phyloP scores from a whole-genome alignment of 148 eudicot genomes.

The Selenicereus undatus region DNA sequence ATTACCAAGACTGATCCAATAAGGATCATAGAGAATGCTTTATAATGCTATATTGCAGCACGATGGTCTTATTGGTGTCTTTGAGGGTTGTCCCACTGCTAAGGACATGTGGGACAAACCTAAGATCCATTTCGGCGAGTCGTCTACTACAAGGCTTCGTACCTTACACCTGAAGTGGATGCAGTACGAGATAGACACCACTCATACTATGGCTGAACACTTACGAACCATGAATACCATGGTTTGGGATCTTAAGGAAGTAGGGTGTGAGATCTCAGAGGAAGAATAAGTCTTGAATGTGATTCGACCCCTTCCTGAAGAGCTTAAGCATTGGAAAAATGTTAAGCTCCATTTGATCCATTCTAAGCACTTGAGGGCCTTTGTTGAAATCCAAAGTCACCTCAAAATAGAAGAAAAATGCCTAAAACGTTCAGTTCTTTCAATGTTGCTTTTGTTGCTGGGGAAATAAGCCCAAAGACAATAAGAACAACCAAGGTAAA shows the following conservation, averaged over 20 bases:
- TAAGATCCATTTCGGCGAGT: background rate
- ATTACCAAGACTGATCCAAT: too few relatives aligned
- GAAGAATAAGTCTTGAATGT: too few relatives aligned
- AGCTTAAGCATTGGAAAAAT: too few relatives aligned
- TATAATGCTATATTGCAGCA: background rate
- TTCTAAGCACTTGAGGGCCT: too few relatives aligned
- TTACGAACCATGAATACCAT: background rate
- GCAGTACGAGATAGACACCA: background rate
- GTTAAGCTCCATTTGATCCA: too few relatives aligned
- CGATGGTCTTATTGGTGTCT: background rate
- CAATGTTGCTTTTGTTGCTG: background rate
- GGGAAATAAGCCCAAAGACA: background rate
- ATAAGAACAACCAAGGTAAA: background rate
- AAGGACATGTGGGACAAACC: background rate
- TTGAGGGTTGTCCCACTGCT: background rate
- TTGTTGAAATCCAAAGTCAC: too few relatives aligned
- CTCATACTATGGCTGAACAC: background rate
- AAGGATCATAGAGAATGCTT: background rate
- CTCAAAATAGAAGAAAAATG: background rate
- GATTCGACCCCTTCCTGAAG: too few relatives aligned
- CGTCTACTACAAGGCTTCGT: background rate
- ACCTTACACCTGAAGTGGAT: background rate
- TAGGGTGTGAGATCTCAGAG: too few relatives aligned
- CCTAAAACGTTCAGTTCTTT: too few relatives aligned
- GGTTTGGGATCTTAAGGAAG: background rate